Evolutionary conservation across 2,329 filamentous ascomycete species (phyloP), one percentile per base, ranked within the genome.

Genomic region (Fusarium sp.): DNA sequence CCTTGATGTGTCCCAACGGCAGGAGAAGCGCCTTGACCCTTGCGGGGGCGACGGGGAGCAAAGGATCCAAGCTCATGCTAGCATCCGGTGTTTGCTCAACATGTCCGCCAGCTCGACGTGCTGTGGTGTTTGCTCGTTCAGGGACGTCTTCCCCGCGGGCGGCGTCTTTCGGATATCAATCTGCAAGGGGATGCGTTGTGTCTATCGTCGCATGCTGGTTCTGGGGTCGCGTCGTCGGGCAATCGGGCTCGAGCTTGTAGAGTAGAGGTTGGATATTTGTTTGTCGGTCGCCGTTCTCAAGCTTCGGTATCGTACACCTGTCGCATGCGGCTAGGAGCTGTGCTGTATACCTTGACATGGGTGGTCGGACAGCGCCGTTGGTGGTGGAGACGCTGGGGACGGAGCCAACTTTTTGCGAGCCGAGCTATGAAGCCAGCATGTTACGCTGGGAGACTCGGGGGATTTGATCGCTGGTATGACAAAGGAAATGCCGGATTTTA

Each of bases 41-140:
- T 86, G 95, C 96, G 82, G 95, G 95, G 84, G 95, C 94, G 86
- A 95, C 91, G 84, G 96, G 95, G 82, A 95, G 93, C 83, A 98
- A 91, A 84, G 94, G 92, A 87, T 98, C 96, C 85, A 94, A 89
- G 86, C 90, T 92, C 95, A 97, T 97, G 81, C 85, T 93, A 88
- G 84, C 85, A 88, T 86, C 81, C 82, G 83, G 68, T 77, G 74
- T 72, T 71, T 73, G 65, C 73, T 80, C 78, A 82, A 77, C 81
- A 81, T 82, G 71, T 80, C 79, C 70, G 73, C 71, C 66, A 60
- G 68, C 70, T 73, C 65, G 74, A 65, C 65, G 65, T 70, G 59
- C 59, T 66, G 64, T 68, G 62, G 33, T 58, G 54, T 35, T 7
- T 66, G 62, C 62, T 70, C 62, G 66, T 54, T 73, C 29, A 61